Evolutionary conservation across 2,329 filamentous ascomycete genomes (phyloP), one percentile per base, ranked within the genome.

Genomic region (Helicocarpus griseus): DNA sequence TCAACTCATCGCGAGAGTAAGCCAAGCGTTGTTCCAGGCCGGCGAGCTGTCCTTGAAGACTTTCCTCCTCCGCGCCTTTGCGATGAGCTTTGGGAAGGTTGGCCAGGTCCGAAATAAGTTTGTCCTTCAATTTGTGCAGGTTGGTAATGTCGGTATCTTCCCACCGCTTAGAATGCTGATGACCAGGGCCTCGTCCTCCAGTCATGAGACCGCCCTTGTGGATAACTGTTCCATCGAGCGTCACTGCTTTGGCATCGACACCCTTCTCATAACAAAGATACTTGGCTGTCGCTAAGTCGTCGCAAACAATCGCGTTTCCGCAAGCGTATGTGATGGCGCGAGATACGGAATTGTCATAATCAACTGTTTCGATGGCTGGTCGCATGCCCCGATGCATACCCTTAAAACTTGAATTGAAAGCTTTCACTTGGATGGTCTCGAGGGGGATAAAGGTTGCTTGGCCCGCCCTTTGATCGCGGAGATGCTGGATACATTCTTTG

Each of bases 151-250:
- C 89, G 6, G 86, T 81, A 60, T 96, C 90, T 61, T 95, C 90
- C 70, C 94, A 97, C 49, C 86, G 81, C 53, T 89, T 85, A 57
- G 89, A 86, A 53, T 80, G 81, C 50, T 84, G 82, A 65, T 86
- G 87, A 44, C 83, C 81, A 1, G 83, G 84, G 28, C 89, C 85
- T 55, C 89, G 86, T 58, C 93, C 93, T 76, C 93, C 93, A 46
- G 93, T 97, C 86, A 98, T 97, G 49, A 94, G 78, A 63, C 93
- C 93, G 43, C 87, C 89, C 66, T 97, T 97, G 73, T 95, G 89
- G 57, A 98, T 96, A 54, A 98, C 86, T 50, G 86, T 91, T n/a
- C 93, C 93, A 63, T 97, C 90, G 11, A 97, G 70, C 0, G 90
- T 95, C 11, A 98, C 91, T 4, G 91, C 90, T 68, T 97, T 97